These are phyloP conservation scores for Sequoiadendron giganteum DNA, from an alignment of 75 land plant genomes.

Conservation along the genomic window DNA sequence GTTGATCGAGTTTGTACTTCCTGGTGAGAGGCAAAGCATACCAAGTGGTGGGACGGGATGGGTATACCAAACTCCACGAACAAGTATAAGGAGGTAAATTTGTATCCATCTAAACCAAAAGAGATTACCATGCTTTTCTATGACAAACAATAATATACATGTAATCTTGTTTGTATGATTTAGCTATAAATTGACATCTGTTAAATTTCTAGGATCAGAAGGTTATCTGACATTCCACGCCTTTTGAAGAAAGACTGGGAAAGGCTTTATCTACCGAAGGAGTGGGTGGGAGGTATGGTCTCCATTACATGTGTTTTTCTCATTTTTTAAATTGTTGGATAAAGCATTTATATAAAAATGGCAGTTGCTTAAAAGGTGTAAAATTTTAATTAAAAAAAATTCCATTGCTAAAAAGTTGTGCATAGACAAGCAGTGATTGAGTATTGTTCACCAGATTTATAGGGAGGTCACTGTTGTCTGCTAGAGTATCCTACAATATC, in stretches of 20 bases:
- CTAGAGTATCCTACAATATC: background rate
- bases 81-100: constrained; percentile 83
- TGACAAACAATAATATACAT: background rate
- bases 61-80: constrained; percentile 86
- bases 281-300: background rate
- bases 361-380: background rate
- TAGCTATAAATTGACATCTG: background rate
- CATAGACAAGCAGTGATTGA: background rate
- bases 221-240: constrained; percentile 88
- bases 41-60: constrained; percentile 71
- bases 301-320: background rate
- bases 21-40: too few relatives aligned
- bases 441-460: background rate
- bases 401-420: background rate
- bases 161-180: background rate
- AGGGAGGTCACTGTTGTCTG: background rate
- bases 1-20: too few relatives aligned
- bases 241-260: constrained; percentile 86
- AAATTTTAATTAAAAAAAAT: background rate
- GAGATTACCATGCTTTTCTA: background rate
- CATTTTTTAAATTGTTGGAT: background rate
- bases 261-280: constrained; percentile 72
- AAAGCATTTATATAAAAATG: background rate
- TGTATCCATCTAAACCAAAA: background rate
- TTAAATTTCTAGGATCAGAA: constrained; percentile 74